Percentiles rank a stretch among this genome's conserved stretches.
These are phyloP conservation scores for Leptosphaerulina australis DNA, from an alignment of 2,329 filamentous ascomycete species.

Conservation along the genomic window DNA sequence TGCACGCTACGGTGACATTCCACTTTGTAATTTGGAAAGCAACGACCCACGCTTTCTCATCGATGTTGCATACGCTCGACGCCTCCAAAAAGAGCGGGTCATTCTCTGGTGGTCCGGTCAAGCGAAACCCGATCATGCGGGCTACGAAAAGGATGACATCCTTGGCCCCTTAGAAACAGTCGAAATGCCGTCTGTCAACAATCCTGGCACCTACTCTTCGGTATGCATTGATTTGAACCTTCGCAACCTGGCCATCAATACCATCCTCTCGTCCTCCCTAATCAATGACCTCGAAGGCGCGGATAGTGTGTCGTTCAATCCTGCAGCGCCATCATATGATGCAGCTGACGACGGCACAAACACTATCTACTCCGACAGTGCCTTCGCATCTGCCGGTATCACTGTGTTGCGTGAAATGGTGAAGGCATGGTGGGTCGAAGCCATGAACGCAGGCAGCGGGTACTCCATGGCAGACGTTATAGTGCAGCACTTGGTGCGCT, in stretches of 20 bases:
- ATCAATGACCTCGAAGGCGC: conserved; percentile 95
- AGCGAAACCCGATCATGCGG: conserved; percentile 89
- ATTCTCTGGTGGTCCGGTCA: conserved; percentile 96
- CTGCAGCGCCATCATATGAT: conserved; percentile 67
- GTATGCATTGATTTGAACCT: conserved; percentile 96
- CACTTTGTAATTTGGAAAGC: conserved; percentile 90
- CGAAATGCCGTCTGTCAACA: conserved; percentile 91
- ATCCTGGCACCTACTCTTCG: conserved; percentile 89
- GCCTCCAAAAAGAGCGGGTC: conserved; percentile 87
- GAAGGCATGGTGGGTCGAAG: conserved; percentile 97
- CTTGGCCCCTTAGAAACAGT: conserved; percentile 81
- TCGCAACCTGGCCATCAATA: conserved; percentile 95
- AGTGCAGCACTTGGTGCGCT: conserved; percentile 95
- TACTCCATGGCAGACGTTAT: conserved; percentile 91
- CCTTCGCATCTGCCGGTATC: conserved; percentile 91
- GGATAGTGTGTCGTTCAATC: conserved; percentile 85
- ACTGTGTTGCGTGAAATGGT: conserved; percentile 96
- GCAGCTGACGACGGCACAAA: conserved; percentile 67
- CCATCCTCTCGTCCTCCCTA: conserved; percentile 91
- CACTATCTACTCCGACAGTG: conserved; percentile 80
- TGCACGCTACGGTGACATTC: conserved; percentile 89
- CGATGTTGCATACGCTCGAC: conserved; percentile 90
- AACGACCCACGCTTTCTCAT: conserved; percentile 96
- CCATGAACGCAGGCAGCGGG: conserved; percentile 73
- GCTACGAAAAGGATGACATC: conserved; percentile 92